These are phyloP conservation scores for Plantago rigida DNA, from an alignment of 305 asterid species.

Conservation along the genomic window DNA sequence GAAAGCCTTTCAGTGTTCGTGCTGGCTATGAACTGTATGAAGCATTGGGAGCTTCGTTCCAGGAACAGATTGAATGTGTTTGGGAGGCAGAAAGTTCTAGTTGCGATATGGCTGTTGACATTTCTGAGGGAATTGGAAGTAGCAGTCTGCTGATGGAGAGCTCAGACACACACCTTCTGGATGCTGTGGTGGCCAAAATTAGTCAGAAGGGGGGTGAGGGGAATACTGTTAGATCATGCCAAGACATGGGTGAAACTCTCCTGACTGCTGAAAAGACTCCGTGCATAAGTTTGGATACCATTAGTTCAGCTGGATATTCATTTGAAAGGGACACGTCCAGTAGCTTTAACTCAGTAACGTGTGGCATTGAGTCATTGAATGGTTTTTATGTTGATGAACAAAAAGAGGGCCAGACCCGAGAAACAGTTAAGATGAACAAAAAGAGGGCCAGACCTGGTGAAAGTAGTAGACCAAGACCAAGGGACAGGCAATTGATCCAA, in stretches of 20 bases:
- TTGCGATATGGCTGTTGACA: conserved; percentile 49
- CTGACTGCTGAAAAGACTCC: conserved; percentile 53
- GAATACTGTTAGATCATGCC: conserved; percentile 37
- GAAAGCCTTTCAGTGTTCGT: conserved; percentile 50
- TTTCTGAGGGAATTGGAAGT: conserved; percentile 48
- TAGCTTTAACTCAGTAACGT: conserved; percentile 59
- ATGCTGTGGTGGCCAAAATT: conserved; percentile 80
- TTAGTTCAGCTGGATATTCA: conserved; percentile 66
- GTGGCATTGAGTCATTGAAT: conserved; percentile 42
- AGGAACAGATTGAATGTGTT: conserved; percentile 33
- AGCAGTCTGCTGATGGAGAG: conserved; percentile 49
- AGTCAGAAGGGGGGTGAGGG: conserved; percentile 37
- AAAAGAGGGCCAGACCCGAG: conserved; percentile 65
- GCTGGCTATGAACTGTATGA: conserved; percentile 81
- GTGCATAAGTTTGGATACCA: conserved; percentile 51
- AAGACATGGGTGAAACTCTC: conserved; percentile 40
- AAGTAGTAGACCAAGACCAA: conserved; percentile 91
- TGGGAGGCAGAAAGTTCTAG: conserved; percentile 39
- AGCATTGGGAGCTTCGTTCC: conserved; percentile 71
- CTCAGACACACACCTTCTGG: conserved; percentile 66
- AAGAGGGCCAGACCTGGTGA: conserved; percentile 90
- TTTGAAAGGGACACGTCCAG: conserved; percentile 51
- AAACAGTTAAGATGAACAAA: conserved; percentile 46
- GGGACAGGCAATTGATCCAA: conserved; percentile 96
- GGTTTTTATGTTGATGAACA: conserved; percentile 44